A percentile compares a stretch with the other conserved stretches of the same genome.
phyloP scores from a whole-genome alignment of 2,329 filamentous ascomycete genomes.

The Raffaelea albimanens region DNA sequence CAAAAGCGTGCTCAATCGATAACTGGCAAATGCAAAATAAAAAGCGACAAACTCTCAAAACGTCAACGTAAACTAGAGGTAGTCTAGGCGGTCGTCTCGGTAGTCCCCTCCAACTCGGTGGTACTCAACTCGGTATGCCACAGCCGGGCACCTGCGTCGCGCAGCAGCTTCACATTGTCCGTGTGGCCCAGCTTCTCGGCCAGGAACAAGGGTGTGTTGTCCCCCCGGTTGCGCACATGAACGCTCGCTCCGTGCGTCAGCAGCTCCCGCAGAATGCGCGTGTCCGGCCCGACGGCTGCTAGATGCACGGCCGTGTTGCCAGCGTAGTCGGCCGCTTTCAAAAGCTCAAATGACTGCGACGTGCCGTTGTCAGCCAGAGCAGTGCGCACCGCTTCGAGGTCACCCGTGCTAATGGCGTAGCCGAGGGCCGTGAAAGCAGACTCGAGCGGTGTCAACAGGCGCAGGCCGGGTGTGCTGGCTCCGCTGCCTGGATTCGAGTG shows the following conservation, averaged over 20 bases:
- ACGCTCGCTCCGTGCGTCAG: slow-evolving; percentile 56
- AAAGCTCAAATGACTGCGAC: slow-evolving; percentile 32
- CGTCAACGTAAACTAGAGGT: no score
- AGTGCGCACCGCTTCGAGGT: slow-evolving; percentile 55
- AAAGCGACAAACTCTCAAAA: no score
- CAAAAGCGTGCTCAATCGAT: no score
- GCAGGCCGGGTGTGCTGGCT: slow-evolving; percentile 3
- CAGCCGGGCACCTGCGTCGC: slow-evolving; percentile 50
- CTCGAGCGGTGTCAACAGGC: slow-evolving; percentile 36
- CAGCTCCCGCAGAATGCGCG: slow-evolving; percentile 48
- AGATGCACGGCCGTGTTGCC: slow-evolving; percentile 63
- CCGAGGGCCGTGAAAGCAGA: slow-evolving; percentile 67
- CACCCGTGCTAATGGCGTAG: slow-evolving; percentile 67
- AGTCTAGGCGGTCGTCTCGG: no score
- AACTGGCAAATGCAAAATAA: no score
- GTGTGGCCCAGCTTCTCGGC: slow-evolving; percentile 48
- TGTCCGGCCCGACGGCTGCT: slow-evolving; percentile 43
- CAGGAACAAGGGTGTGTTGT: slow-evolving; percentile 57
- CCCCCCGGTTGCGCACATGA: slow-evolving; percentile 53
- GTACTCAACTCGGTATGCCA: slow-evolving; percentile 35
- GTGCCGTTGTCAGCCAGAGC: slow-evolving; percentile 57
- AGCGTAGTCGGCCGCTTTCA: slow-evolving; percentile 71
- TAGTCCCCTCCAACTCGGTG: no score
- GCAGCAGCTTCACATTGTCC: slow-evolving; percentile 43
- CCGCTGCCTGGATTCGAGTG: slow-evolving; percentile 24